Evolutionary conservation across 345 rosid species (phyloP).

Genomic region (Clarkia xantiana): DNA sequence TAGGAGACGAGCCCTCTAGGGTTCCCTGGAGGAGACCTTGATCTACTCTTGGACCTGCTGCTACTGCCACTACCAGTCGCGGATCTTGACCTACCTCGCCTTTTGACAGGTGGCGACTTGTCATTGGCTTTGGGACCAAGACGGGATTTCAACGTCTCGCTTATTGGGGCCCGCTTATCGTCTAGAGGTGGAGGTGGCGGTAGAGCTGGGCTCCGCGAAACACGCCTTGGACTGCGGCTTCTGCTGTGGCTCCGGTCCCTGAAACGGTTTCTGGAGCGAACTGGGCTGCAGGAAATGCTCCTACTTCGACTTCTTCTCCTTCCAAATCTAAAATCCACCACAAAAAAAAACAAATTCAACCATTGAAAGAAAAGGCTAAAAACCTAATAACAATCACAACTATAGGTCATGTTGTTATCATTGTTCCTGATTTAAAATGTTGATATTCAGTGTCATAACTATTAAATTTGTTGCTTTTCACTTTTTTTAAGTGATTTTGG

Average conservation of each 20-base stretch:
- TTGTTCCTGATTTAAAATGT: too few species aligned
- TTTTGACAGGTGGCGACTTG: slow-evolving; percentile 19
- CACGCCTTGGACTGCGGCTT: slow-evolving; percentile 48
- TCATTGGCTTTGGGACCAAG: slow-evolving; percentile 39
- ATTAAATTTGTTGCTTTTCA: too few species aligned
- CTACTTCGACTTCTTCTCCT: slow-evolving; percentile 34
- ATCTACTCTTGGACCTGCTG: slow-evolving; percentile 24
- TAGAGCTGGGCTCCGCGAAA: slow-evolving; percentile 32
- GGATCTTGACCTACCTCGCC: slow-evolving; percentile 31
- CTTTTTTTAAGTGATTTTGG: too few species aligned
- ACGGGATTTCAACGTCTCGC: slow-evolving; percentile 60
- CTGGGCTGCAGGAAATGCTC: slow-evolving; percentile 54
- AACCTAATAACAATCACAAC: not conserved
- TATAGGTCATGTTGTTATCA: too few species aligned
- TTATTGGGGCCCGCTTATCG: slow-evolving; percentile 40
- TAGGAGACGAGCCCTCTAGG: slow-evolving; percentile 68
- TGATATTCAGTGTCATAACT: too few species aligned
- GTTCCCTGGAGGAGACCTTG: slow-evolving; percentile 48
- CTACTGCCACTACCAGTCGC: slow-evolving; percentile 19
- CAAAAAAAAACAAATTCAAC: slow-evolving; percentile 1
- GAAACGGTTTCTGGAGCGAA: slow-evolving; percentile 27
- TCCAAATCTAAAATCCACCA: slow-evolving; percentile 24
- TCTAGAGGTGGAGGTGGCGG: too few species aligned
- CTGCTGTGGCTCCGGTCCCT: slow-evolving; percentile 35
- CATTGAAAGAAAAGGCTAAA: not conserved